These are phyloP conservation scores for Yamadazyma dendronema DNA, from an alignment of 1,139 yeast species.

Conservation along the genomic window DNA sequence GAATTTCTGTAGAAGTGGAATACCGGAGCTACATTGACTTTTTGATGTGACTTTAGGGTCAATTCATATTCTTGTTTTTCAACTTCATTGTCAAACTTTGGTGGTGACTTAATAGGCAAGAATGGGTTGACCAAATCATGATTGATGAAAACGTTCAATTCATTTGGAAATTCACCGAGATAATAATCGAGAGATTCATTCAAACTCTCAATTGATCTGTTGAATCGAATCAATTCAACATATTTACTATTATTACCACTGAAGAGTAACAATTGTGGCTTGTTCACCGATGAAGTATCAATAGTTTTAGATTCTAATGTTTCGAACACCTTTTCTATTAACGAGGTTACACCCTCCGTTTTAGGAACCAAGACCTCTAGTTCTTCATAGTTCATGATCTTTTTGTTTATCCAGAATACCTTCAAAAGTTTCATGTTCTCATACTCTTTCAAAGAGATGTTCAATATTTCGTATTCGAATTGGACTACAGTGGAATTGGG, in stretches of 20 bases:
- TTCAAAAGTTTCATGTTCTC: conserved; percentile 71
- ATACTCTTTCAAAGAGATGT: conserved; percentile 69
- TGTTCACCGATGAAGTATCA: conserved; percentile 35
- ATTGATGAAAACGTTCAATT: conserved; percentile 36
- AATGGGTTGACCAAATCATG: conserved; percentile 39
- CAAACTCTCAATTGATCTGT: conserved; percentile 34
- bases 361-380: conserved; percentile 70
- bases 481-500: conserved; percentile 46
- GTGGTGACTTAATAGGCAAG: conserved; percentile 16
- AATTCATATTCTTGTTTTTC: conserved; percentile 27
- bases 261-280: conserved; percentile 56
- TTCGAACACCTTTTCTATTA: conserved; percentile 54
- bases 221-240: conserved; percentile 36
- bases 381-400: conserved; percentile 62
- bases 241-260: conserved; percentile 45
- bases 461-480: conserved; percentile 74
- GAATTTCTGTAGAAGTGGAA: conserved; percentile 78
- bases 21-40: conserved; percentile 43
- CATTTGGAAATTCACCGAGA: conserved; percentile 47
- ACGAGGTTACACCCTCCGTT: conserved; percentile 54
- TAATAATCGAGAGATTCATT: conserved; percentile 37
- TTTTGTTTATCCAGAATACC: conserved; percentile 57
- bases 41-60: conserved; percentile 33
- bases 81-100: conserved; percentile 17
- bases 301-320: conserved; percentile 49